A percentile compares a stretch with the other conserved stretches of the same genome.
These are phyloP conservation scores for Globisporangium solare DNA, from an alignment of 352 stramenopile species.

Conservation along the genomic window DNA sequence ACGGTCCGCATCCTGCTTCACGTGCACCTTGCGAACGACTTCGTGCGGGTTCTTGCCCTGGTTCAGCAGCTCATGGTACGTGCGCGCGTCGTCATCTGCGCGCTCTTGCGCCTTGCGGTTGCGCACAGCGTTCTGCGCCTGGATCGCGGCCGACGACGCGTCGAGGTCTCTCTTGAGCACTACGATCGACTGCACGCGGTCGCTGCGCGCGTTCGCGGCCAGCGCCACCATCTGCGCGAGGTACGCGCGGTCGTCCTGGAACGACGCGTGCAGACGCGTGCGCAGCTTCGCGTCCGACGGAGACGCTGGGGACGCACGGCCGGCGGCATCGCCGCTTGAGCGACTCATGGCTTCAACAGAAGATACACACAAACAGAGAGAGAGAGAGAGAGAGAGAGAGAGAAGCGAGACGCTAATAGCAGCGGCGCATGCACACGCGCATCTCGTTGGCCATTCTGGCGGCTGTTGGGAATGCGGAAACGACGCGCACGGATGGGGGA, in stretches of 20 bases:
- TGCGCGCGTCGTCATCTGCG: slow-evolving; percentile 24
- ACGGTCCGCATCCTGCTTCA: slow-evolving; percentile 26
- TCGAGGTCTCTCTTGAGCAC: slow-evolving; percentile 59
- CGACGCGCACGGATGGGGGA: no score
- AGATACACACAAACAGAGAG: no score
- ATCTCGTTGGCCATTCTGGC: no score
- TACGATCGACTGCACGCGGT: slow-evolving; percentile 47
- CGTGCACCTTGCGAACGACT: slow-evolving; percentile 41
- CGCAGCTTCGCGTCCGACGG: slow-evolving; percentile 17
- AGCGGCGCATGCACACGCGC: no score
- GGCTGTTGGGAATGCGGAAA: no score
- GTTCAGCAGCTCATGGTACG: slow-evolving; percentile 49
- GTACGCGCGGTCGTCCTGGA: slow-evolving; percentile 40
- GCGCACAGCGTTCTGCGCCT: slow-evolving; percentile 3
- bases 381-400: no score
- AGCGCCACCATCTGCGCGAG: slow-evolving; percentile 38
- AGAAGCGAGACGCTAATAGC: no score
- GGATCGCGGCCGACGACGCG: slow-evolving; percentile 18
- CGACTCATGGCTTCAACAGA: no score
- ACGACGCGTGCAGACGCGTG: slow-evolving; percentile 46
- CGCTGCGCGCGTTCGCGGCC: slow-evolving; percentile 21
- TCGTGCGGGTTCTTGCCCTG: slow-evolving; percentile 81
- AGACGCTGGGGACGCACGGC: no score
- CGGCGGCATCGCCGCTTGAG: no score
- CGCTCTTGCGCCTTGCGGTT: slow-evolving; percentile 32